phyloP scores from a whole-genome alignment of 371 early-diverging fungal species.

The Encephalitozoon cuniculi region DNA sequence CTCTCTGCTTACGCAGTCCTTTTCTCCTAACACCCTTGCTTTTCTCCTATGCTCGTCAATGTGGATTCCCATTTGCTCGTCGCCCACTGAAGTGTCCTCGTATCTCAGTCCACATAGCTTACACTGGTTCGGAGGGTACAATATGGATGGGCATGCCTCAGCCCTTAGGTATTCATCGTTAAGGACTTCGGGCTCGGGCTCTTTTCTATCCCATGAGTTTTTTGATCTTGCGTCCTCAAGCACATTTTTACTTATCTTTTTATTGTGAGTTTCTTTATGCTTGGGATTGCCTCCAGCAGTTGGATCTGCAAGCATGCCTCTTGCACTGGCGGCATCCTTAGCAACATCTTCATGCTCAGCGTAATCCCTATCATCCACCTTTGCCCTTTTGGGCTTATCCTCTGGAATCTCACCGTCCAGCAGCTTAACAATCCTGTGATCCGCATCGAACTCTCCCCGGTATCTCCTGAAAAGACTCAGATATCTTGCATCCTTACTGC shows the following conservation, averaged over 20 bases:
- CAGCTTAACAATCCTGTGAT: not conserved
- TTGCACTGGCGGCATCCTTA: not conserved
- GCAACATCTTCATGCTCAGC: not conserved
- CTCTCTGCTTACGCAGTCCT: slow-evolving; percentile 32
- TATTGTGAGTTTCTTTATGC: not conserved
- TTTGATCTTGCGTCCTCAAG: not conserved
- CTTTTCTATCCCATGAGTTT: not conserved
- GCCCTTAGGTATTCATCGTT: not conserved
- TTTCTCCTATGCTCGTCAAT: slow-evolving; percentile 40
- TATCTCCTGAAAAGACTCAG: slow-evolving; percentile 3
- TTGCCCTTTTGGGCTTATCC: not conserved
- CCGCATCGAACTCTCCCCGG: not conserved
- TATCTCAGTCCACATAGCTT: slow-evolving; percentile 42
- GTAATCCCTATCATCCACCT: not conserved
- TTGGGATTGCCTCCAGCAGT: not conserved
- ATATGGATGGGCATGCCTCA: not conserved
- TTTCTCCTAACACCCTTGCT: slow-evolving; percentile 15
- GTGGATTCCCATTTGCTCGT: slow-evolving; percentile 21
- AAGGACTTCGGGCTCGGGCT: not conserved
- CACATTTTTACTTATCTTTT: not conserved
- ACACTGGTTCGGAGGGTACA: slow-evolving; percentile 34
- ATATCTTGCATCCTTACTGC: slow-evolving; percentile 21
- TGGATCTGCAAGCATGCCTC: not conserved
- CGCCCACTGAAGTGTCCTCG: not conserved
- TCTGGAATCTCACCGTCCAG: not conserved